Base-by-base conservation (phyloP, 345 rosid genomes). In the Eucalyptus curtisii region DNA sequence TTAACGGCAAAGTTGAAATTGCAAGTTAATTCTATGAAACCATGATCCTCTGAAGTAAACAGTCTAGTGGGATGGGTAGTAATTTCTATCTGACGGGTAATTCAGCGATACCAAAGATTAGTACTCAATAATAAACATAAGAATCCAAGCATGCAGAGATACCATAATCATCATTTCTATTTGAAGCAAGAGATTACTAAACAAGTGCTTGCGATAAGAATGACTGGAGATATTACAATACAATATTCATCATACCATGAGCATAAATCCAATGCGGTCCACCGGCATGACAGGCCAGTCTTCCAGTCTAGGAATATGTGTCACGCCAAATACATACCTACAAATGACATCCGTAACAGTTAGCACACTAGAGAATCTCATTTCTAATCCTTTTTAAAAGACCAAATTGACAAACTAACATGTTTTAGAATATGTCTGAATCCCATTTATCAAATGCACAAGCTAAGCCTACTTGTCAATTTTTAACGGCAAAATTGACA, bases 221-320 rank as follows among this genome's bases (percentile, higher is more conserved):
- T 76, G 82, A 37, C 47, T 20, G 82, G 82, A 76, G 45, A 49
- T 87, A 48, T 66, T 40, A 13, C 17, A 88, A 27, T 22, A 80
- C 14, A 61, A 44, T 40, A 42, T 25, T 52, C 22, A 48, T 31
- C 42, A 47, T 85, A 95, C 97, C 98, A 92, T 92, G 17, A 95
- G 96, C 93, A 90, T 92, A 81, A 96, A 96, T 57, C 98, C 97
- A 61, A 94, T 91, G 90, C 76, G 95, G 53, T 96, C 98, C 88
- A 92, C 95, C 0, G 96, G 97, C 97, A 96, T 95, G 68, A 94
- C 96, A 79, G 97, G 96, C 96, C 96, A 96, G 88, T 96, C 97
- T 92, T 96, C 97, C 90, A 96, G 91, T 53, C 98, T 93, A 86
- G 97, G 97, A 86, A 96, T 89, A 79, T 94, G 95, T 0, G 98